Evolutionary conservation across 2,329 filamentous ascomycete species (phyloP).

Genomic region (Trichophyton equinum): DNA sequence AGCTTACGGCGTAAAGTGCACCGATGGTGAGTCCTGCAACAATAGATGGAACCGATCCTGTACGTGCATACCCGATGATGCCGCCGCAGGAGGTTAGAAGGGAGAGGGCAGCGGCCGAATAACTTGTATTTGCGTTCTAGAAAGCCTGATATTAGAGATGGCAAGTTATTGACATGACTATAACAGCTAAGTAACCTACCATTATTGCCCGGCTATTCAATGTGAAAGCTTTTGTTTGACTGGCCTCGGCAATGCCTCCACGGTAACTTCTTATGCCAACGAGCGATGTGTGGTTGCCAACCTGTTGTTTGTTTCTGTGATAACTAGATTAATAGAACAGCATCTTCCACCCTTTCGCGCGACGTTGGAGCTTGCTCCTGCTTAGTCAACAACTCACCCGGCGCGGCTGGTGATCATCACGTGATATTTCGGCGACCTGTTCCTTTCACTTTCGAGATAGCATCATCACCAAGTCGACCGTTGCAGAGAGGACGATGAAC

Average conservation of each 20-base stretch:
- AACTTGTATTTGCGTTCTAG: conserved; percentile 21
- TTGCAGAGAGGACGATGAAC: neutral
- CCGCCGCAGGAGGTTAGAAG: conserved; percentile 76
- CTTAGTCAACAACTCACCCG: neutral
- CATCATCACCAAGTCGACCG: neutral
- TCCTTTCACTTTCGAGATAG: neutral
- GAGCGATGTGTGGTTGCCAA: too few relatives aligned
- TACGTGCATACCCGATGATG: conserved; percentile 71
- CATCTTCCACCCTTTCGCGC: too few relatives aligned
- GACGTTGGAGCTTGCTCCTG: neutral
- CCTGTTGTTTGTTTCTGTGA: too few relatives aligned
- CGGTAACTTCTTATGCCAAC: too few relatives aligned
- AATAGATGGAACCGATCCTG: conserved; percentile 75
- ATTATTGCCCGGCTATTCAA: neutral
- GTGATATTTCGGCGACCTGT: neutral
- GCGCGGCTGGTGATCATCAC: neutral
- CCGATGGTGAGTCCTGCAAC: conserved; percentile 77
- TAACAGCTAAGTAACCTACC: neutral
- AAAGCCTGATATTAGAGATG: neutral
- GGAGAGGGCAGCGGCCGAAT: conserved; percentile 65
- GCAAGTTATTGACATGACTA: neutral
- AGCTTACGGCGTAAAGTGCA: conserved; percentile 62
- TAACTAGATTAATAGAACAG: too few relatives aligned
- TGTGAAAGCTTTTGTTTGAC: neutral
- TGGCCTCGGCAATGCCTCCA: too few relatives aligned